phyloP scores from a whole-genome alignment of 2,329 filamentous ascomycete genomes.

The Metarhizium anisopliae region DNA sequence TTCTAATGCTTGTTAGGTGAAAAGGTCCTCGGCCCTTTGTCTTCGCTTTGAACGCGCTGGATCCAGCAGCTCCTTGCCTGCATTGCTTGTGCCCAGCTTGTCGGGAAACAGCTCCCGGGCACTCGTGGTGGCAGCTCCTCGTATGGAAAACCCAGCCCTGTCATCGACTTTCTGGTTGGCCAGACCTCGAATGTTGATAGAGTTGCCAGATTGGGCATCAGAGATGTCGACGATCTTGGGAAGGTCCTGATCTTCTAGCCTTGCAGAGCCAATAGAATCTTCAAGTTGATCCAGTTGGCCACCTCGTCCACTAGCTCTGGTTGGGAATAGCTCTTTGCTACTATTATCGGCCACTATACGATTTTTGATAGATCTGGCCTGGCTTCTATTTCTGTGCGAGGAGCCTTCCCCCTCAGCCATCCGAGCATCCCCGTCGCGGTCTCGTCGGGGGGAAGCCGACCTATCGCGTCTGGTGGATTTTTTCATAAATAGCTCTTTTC shows the following conservation, averaged over 20 bases:
- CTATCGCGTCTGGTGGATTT: constrained; percentile 30
- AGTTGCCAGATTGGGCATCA: constrained; percentile 29
- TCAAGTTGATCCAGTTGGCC: constrained; percentile 30
- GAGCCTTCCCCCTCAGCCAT: constrained; percentile 25
- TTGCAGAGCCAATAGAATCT: constrained; percentile 27
- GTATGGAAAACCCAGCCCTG: constrained; percentile 53
- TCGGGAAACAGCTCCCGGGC: constrained; percentile 61
- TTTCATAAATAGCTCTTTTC: constrained; percentile 56
- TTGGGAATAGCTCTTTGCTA: constrained; percentile 31
- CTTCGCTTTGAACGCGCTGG: constrained; percentile 42
- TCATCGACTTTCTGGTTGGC: constrained; percentile 36
- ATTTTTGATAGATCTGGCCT: constrained; percentile 24
- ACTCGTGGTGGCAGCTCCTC: constrained; percentile 43
- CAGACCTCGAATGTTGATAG: constrained; percentile 52
- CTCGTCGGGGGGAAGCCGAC: constrained; percentile 42
- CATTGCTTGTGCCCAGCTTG: constrained; percentile 47
- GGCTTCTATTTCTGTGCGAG: constrained; percentile 23
- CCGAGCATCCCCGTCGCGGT: constrained; percentile 31
- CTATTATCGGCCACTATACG: constrained; percentile 21
- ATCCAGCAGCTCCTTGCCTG: constrained; percentile 62
- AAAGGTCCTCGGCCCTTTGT: constrained; percentile 65
- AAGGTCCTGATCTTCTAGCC: constrained; percentile 27
- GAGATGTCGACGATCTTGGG: constrained; percentile 52
- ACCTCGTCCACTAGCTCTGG: constrained; percentile 18
- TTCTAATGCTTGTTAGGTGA: constrained; percentile 34